These are phyloP conservation scores for Raddia distichophylla DNA, from an alignment of 176 grass and related monocot genomes.

Conservation along the genomic window DNA sequence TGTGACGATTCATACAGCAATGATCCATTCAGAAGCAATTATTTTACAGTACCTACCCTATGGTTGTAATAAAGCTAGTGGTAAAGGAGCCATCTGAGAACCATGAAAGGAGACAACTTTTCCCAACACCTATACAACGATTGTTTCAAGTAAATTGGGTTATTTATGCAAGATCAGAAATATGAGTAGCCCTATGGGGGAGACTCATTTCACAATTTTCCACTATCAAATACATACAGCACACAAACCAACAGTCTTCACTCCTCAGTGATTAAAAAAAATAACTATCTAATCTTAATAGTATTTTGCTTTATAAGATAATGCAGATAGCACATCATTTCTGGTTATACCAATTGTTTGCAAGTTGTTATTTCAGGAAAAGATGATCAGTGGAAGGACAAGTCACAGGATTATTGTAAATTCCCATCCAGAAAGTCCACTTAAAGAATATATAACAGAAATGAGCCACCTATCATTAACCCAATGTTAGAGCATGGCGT, in stretches of 20 bases:
- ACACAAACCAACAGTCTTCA: background rate
- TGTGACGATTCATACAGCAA: conserved; percentile 6
- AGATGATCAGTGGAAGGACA: background rate
- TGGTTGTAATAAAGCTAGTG: conserved; percentile 61
- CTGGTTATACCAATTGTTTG: background rate
- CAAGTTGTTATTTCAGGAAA: background rate
- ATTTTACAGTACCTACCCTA: conserved; percentile 39
- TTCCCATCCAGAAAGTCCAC: background rate
- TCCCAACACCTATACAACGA: conserved; percentile 50
- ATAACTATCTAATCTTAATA: background rate
- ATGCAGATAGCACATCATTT: background rate
- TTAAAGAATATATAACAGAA: background rate
- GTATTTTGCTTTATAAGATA: background rate
- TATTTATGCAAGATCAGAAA: background rate
- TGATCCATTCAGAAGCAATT: background rate
- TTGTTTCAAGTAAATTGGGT: background rate
- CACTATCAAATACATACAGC: background rate
- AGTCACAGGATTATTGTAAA: background rate
- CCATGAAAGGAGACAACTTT: conserved; percentile 56
- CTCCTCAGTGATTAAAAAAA: background rate
- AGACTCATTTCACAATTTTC: background rate
- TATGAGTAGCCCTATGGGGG: background rate
- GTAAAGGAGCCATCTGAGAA: conserved; percentile 59
- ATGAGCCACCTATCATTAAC: background rate
- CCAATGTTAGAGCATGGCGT: background rate